These are phyloP conservation scores for Microbotryum silenes-acaulis DNA, from an alignment of 1,284 basidiomycete genomes.

Conservation along the genomic window DNA sequence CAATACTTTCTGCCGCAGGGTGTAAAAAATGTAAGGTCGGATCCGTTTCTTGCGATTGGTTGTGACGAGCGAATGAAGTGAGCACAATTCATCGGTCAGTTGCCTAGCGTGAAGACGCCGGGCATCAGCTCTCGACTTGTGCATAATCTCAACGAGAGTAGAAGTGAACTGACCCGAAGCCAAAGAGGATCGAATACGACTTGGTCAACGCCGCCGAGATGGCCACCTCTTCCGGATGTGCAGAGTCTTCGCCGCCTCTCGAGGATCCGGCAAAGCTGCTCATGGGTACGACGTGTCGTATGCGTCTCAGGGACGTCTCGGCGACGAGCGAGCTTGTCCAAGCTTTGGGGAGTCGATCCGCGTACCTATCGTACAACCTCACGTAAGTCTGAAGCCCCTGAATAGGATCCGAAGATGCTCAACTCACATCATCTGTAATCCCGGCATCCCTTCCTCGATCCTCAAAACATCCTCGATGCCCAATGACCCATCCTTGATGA, in stretches of 20 bases:
- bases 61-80: constrained; percentile 16
- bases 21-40: constrained; percentile 10
- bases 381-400: background rate
- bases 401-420: background rate
- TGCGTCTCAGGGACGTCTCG: background rate
- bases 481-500: constrained; percentile 29
- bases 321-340: constrained; percentile 28
- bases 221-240: background rate
- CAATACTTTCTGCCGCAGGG: constrained; percentile 1
- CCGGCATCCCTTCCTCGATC: constrained; percentile 28
- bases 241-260: background rate
- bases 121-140: too few species aligned
- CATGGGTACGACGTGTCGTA: background rate
- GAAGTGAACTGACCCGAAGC: constrained; percentile 8
- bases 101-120: background rate
- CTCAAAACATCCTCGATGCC: constrained; percentile 25
- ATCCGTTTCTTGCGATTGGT: background rate
- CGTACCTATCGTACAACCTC: constrained; percentile 11
- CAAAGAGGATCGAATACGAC: constrained; percentile 26
- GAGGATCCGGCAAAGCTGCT: background rate
- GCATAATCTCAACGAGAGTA: too few species aligned
- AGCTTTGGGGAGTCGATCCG: constrained; percentile 23
- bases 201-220: constrained; percentile 18
- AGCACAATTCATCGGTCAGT: constrained; percentile 19
- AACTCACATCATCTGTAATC: constrained; percentile 19